Conservation (phyloP, 2,329 filamentous ascomycete genomes). For the Penicillium sp. region DNA sequence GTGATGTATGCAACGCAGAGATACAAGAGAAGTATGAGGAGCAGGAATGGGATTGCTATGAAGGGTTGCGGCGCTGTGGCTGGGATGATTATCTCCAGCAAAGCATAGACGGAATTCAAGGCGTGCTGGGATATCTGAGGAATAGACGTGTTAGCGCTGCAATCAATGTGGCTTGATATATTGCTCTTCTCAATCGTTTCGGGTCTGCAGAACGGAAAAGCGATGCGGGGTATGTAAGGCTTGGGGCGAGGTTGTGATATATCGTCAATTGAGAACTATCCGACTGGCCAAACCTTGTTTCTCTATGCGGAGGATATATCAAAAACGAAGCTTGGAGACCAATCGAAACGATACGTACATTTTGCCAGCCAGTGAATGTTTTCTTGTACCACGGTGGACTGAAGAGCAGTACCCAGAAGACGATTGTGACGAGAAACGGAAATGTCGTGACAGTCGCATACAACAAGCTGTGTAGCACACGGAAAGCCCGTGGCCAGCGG, state of each 20-base stretch:
- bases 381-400: constrained; percentile 51
- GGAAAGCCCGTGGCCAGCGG: constrained; percentile 59
- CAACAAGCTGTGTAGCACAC: constrained; percentile 63
- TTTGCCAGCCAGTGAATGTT: constrained; percentile 56
- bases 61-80: constrained; percentile 63
- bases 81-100: constrained; percentile 72
- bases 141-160: background rate
- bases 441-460: constrained; percentile 64
- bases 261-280: background rate
- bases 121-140: constrained; percentile 66
- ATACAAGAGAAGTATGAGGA: constrained; percentile 71
- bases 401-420: constrained; percentile 68
- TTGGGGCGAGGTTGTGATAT: background rate
- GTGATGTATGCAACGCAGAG: constrained; percentile 73
- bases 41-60: constrained; percentile 65
- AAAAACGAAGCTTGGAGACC: background rate
- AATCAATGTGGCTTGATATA: background rate
- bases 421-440: constrained; percentile 68
- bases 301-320: background rate
- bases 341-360: constrained; percentile 35
- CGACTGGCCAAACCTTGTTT: background rate
- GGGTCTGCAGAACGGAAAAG: too few species aligned
- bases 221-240: background rate
- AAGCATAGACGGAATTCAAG: constrained; percentile 69
- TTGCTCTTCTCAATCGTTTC: too few species aligned